A percentile compares a stretch with the other conserved stretches of the same genome.
Evolutionary conservation across 2,329 filamentous ascomycete species (phyloP).

Genomic region (Ascochyta fabae): DNA sequence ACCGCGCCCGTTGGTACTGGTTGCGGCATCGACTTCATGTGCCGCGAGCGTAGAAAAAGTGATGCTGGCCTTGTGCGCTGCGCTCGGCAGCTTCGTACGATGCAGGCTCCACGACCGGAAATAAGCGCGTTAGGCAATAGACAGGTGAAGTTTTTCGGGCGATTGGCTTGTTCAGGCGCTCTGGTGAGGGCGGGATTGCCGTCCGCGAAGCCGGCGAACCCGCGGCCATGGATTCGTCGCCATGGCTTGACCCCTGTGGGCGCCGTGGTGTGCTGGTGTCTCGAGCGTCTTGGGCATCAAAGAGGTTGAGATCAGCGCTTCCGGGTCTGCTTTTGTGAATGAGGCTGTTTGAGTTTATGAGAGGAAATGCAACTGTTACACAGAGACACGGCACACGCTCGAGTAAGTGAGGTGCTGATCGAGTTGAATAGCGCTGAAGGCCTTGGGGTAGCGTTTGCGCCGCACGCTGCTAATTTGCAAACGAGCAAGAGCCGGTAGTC

Average conservation of each 20-base stretch:
- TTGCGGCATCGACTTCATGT: not conserved
- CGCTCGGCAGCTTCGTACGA: not conserved
- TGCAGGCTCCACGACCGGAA: not conserved
- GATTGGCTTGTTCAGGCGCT: conserved; percentile 4
- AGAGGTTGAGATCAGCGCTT: conserved; percentile 7
- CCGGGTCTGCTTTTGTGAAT: conserved; percentile 3
- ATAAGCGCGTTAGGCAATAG: not conserved
- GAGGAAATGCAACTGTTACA: conserved; percentile 3
- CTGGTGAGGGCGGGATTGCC: not conserved
- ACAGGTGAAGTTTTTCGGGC: not conserved
- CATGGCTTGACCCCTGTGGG: conserved; percentile 14
- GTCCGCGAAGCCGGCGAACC: conserved; percentile 11
- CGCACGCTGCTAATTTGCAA: conserved; percentile 16
- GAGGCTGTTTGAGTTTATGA: conserved; percentile 6
- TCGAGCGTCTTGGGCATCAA: conserved; percentile 17
- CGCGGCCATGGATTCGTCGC: conserved; percentile 17
- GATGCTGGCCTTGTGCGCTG: not conserved
- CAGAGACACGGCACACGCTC: not conserved
- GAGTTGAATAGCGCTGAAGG: conserved; percentile 8
- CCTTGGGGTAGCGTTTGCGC: conserved; percentile 13
- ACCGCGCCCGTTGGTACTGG: conserved; percentile 3
- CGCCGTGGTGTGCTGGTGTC: conserved; percentile 7
- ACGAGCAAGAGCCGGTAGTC: conserved; percentile 9
- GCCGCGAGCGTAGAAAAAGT: not conserved
- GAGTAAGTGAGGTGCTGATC: conserved; percentile 6